Percentiles rank a stretch among this genome's conserved stretches.
phyloP scores from a whole-genome alignment of 257 asterid genomes.

The Datura wrightii region DNA sequence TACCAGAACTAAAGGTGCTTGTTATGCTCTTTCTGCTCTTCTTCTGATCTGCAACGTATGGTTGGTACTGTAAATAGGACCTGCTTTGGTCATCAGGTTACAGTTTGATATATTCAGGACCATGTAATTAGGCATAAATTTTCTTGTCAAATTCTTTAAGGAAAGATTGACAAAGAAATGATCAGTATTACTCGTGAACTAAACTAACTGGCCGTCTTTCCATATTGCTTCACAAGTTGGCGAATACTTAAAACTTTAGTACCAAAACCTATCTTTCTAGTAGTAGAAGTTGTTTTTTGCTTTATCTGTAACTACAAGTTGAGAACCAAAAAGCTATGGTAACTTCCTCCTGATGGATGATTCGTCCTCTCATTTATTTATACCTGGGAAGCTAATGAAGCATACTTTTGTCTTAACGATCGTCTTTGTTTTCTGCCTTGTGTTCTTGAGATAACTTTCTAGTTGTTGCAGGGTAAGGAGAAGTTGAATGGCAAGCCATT shows the following conservation, averaged over 20 bases:
- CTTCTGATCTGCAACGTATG: not conserved
- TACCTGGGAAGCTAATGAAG: not conserved
- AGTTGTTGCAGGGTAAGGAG: slow-evolving; percentile 60
- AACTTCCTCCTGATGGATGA: slow-evolving; percentile 6
- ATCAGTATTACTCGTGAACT: not conserved
- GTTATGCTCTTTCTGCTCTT: not conserved
- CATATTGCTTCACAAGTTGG: not conserved
- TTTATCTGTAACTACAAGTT: not conserved
- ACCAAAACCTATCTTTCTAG: not conserved
- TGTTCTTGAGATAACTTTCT: not conserved
- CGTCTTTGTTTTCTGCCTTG: not conserved
- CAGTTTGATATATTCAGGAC: not conserved
- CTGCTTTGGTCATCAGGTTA: slow-evolving; percentile 3
- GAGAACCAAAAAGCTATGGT: not conserved
- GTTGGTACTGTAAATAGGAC: not conserved
- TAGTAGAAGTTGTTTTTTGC: not conserved
- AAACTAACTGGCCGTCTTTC: not conserved
- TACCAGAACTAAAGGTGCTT: slow-evolving; percentile 71
- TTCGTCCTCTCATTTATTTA: not conserved
- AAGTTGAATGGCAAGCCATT: slow-evolving; percentile 75
- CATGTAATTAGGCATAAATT: not conserved
- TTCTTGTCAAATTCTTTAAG: not conserved
- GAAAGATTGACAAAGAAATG: not conserved
- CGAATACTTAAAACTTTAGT: not conserved
- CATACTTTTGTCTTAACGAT: not conserved